phyloP scores from a whole-genome alignment of 2,329 filamentous ascomycete genomes.

The Zymoseptoria passerinii region DNA sequence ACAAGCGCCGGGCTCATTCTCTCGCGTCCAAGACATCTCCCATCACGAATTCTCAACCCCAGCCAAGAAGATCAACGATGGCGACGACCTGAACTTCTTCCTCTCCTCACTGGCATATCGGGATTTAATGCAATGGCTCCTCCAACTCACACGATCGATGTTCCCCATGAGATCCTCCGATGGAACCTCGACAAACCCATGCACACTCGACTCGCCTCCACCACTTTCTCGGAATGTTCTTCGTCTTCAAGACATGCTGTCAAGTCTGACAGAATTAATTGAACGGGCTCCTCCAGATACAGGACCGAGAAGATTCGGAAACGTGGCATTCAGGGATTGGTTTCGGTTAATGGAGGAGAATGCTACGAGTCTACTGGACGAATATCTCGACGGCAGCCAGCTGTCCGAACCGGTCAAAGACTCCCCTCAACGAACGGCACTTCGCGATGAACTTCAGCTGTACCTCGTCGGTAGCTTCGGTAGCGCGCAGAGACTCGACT shows the following conservation, averaged over 20 bases:
- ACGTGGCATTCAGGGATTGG: slow-evolving; percentile 84
- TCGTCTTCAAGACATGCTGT: slow-evolving; percentile 58
- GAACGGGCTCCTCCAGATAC: slow-evolving; percentile 74
- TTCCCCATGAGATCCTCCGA: slow-evolving; percentile 55
- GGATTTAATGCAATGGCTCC: slow-evolving; percentile 77
- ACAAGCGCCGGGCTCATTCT: slow-evolving; percentile 1
- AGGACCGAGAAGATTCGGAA: slow-evolving; percentile 84
- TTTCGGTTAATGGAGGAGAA: slow-evolving; percentile 58
- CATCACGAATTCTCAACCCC: slow-evolving; percentile 54
- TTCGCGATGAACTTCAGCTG: slow-evolving; percentile 54
- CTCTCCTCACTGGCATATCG: slow-evolving; percentile 73
- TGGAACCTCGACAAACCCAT: slow-evolving; percentile 18
- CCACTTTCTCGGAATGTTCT: slow-evolving; percentile 44
- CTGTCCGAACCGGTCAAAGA: slow-evolving; percentile 4
- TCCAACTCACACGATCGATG: slow-evolving; percentile 83
- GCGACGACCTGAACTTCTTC: slow-evolving; percentile 72
- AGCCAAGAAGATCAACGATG: slow-evolving; percentile 74
- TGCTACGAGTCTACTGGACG: slow-evolving; percentile 40
- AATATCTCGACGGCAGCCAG: slow-evolving; percentile 5
- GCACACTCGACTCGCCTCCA: slow-evolving; percentile 39
- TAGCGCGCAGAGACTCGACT: slow-evolving; percentile 81
- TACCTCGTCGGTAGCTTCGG: slow-evolving; percentile 86
- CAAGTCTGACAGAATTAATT: slow-evolving; percentile 56
- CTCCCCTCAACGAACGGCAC: slow-evolving; percentile 1
- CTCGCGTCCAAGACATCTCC: slow-evolving; percentile 3